Conservation (phyloP, 2,329 filamentous ascomycete genomes). For the Tympanopsis confertula region DNA sequence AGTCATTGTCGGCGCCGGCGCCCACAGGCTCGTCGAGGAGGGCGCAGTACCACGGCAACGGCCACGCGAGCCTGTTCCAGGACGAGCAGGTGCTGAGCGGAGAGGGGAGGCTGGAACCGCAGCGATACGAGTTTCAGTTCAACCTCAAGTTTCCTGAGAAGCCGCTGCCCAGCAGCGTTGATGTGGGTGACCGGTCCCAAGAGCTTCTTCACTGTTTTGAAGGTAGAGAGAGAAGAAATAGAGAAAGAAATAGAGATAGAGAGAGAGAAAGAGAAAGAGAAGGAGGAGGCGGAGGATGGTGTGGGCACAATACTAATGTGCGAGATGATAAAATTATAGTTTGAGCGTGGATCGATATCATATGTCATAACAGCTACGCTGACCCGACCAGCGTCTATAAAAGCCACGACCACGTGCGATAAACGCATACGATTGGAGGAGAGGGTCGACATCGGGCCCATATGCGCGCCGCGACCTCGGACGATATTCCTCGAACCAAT, state of each 20-base stretch:
- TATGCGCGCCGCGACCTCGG: constrained; percentile 64
- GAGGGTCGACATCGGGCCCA: constrained; percentile 69
- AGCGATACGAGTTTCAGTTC: constrained; percentile 70
- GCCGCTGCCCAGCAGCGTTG: constrained; percentile 79
- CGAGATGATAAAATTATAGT: constrained; percentile 49
- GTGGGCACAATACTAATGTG: constrained; percentile 6
- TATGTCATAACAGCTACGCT: constrained; percentile 85
- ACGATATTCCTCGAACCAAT: constrained; percentile 82
- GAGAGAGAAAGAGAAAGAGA: no score
- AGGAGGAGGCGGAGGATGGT: background rate
- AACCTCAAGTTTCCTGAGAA: constrained; percentile 59
- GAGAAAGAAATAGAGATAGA: constrained; percentile 1
- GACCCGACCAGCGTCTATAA: constrained; percentile 77
- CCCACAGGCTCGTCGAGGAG: constrained; percentile 16
- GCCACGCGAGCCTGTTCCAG: constrained; percentile 70
- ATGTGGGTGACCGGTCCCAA: constrained; percentile 46
- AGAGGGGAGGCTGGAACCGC: constrained; percentile 62
- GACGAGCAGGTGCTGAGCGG: constrained; percentile 73
- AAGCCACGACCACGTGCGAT: constrained; percentile 69
- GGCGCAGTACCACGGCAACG: constrained; percentile 58
- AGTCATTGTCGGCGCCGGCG: constrained; percentile 24
- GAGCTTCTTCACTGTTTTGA: constrained; percentile 5
- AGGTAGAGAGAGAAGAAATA: background rate
- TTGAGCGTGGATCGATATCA: constrained; percentile 84
- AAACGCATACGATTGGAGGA: constrained; percentile 71